Percentiles rank a stretch among this genome's conserved stretches.
These are phyloP conservation scores for Anisodus tanguticus DNA, from an alignment of 257 asterid genomes.

Conservation along the genomic window DNA sequence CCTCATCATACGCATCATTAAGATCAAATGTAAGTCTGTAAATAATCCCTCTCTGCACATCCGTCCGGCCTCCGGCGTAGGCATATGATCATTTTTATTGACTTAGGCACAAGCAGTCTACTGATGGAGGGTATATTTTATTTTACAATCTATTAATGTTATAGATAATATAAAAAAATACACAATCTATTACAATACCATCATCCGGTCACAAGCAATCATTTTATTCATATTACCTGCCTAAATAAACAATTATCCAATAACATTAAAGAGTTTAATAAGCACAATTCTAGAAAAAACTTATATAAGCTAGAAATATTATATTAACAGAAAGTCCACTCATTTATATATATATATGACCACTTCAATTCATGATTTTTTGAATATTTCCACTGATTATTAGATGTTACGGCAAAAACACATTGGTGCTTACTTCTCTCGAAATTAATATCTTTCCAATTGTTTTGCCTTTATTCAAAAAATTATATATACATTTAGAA, in stretches of 20 bases:
- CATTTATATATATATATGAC: not conserved
- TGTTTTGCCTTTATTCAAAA: not conserved
- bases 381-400: not conserved
- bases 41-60: not conserved
- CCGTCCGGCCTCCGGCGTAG: not conserved
- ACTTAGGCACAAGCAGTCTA: not conserved
- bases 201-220: not conserved
- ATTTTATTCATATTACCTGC: not conserved
- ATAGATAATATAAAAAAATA: not conserved
- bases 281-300: not conserved
- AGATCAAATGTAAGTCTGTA: not conserved
- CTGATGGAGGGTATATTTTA: not conserved
- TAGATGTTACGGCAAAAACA: not conserved
- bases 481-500: not conserved
- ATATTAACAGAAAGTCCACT: too few species aligned
- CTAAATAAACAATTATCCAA: not conserved
- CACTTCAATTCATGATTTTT: too few species aligned
- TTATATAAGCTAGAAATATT: not conserved
- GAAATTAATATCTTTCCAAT: not conserved
- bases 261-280: not conserved
- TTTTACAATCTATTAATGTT: not conserved
- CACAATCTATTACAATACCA: not conserved
- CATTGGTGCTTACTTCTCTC: not conserved
- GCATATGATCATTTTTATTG: not conserved
- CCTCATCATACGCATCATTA: not conserved